Conservation (phyloP, 2,329 filamentous ascomycete species). For the Penicillium capsulatum region DNA sequence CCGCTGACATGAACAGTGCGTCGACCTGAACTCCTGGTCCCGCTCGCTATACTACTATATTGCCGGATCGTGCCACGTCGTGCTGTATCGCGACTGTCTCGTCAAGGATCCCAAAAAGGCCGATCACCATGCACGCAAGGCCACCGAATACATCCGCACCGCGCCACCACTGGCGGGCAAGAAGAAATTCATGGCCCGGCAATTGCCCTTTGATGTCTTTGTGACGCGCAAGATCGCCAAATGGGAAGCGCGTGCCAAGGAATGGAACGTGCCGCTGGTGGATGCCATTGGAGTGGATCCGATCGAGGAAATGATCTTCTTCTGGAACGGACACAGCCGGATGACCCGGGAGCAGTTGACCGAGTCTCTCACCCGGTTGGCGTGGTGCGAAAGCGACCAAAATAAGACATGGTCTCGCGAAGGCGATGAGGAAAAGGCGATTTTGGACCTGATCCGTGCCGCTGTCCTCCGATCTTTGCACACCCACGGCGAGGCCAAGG, state of each 20-base stretch:
- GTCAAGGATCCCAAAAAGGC: slow-evolving; percentile 43
- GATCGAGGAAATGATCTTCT: slow-evolving; percentile 83
- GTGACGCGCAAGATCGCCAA: slow-evolving; percentile 78
- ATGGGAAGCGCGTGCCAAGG: slow-evolving; percentile 74
- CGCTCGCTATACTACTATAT: slow-evolving; percentile 88
- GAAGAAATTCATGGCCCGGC: slow-evolving; percentile 83
- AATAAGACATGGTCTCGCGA: slow-evolving; percentile 52
- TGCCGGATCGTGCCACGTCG: slow-evolving; percentile 71
- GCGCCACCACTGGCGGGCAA: slow-evolving; percentile 72
- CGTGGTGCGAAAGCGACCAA: slow-evolving; percentile 63
- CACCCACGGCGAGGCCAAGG: slow-evolving; percentile 60
- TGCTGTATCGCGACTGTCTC: slow-evolving; percentile 63
- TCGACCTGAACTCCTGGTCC: slow-evolving; percentile 85
- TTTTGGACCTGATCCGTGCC: slow-evolving; percentile 63
- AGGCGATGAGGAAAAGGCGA: slow-evolving; percentile 57
- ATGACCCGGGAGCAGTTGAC: slow-evolving; percentile 66
- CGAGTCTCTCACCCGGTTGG: slow-evolving; percentile 58
- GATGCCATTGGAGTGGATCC: slow-evolving; percentile 81
- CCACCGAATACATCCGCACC: slow-evolving; percentile 66
- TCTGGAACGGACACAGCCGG: slow-evolving; percentile 85
- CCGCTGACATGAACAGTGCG: slow-evolving; percentile 46
- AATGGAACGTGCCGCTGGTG: slow-evolving; percentile 62
- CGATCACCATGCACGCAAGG: slow-evolving; percentile 56
- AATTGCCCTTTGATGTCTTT: slow-evolving; percentile 86
- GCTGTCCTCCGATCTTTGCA: slow-evolving; percentile 63